phyloP scores from a whole-genome alignment of 352 stramenopile species.

The Phytophthora boehmeriae region DNA sequence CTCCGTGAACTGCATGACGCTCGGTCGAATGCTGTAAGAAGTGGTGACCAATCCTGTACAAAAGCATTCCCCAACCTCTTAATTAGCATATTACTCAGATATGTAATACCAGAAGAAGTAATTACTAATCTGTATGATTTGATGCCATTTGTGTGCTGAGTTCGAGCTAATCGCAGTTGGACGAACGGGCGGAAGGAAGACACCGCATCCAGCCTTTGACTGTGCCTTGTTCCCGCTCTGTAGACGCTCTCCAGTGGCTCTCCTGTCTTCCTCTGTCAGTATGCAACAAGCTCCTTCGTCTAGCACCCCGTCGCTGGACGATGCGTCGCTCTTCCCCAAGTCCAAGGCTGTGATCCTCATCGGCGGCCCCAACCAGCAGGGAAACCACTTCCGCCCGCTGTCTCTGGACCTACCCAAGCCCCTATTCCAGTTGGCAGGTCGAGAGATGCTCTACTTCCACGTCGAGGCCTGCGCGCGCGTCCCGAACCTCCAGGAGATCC shows the following conservation, averaged over 20 bases:
- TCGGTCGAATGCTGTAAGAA: not conserved
- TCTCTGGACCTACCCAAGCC: slow-evolving; percentile 88
- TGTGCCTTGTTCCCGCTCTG: not conserved
- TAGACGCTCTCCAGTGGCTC: not conserved
- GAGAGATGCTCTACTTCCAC: slow-evolving; percentile 91
- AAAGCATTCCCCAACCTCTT: too few relatives aligned
- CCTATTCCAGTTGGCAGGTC: slow-evolving; percentile 85
- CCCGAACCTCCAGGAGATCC: slow-evolving; percentile 84
- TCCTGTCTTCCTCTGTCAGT: not conserved
- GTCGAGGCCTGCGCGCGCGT: slow-evolving; percentile 85
- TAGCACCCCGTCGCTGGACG: slow-evolving; percentile 22
- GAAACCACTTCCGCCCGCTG: slow-evolving; percentile 88
- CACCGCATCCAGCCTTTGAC: not conserved
- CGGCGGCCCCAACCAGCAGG: slow-evolving; percentile 84
- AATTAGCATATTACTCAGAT: not conserved
- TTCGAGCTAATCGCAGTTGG: not conserved
- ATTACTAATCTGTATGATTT: not conserved
- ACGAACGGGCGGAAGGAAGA: not conserved
- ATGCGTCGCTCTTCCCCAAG: slow-evolving; percentile 64
- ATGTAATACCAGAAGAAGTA: not conserved
- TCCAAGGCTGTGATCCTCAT: slow-evolving; percentile 91
- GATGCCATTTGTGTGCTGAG: not conserved
- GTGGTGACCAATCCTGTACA: too few relatives aligned
- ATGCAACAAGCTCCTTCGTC: not conserved
- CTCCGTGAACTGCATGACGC: slow-evolving; percentile 90